Evolutionary conservation across 2,329 filamentous ascomycete genomes (phyloP).

Genomic region (Boeremia lycopersici): DNA sequence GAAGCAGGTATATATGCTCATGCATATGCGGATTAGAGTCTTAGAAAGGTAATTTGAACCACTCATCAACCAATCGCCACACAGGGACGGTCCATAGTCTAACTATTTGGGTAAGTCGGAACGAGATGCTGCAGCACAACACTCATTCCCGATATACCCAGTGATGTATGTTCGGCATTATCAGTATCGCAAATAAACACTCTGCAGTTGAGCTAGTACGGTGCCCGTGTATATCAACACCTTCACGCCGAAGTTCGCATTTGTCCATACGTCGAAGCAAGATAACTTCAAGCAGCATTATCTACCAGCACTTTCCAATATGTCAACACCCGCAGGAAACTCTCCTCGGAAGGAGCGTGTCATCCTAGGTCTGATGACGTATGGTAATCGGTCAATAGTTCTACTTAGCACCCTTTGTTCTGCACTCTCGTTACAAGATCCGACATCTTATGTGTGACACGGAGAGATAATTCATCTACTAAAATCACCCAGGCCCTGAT

Average conservation of each 20-base stretch:
- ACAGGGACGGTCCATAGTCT: not conserved
- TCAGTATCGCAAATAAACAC: not conserved
- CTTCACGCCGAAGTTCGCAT: too few relatives aligned
- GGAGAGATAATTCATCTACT: not conserved
- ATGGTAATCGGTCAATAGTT: not conserved
- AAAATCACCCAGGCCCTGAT: not conserved
- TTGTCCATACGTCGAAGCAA: too few relatives aligned
- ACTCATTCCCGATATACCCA: not conserved
- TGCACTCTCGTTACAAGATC: not conserved
- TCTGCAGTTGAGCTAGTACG: too few relatives aligned
- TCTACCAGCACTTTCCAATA: too few relatives aligned
- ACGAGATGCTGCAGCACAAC: not conserved
- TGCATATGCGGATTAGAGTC: too few relatives aligned
- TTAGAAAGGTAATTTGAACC: too few relatives aligned
- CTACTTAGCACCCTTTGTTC: not conserved
- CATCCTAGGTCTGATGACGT: conserved; percentile 2
- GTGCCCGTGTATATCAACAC: too few relatives aligned
- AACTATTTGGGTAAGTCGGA: not conserved
- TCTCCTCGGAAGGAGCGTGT: not conserved
- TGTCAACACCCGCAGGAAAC: not conserved
- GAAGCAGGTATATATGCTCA: too few relatives aligned
- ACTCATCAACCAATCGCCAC: too few relatives aligned
- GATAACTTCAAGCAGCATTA: too few relatives aligned
- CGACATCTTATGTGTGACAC: too few relatives aligned
- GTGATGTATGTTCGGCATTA: too few relatives aligned